These are phyloP conservation scores for Pyracantha coccinea DNA, from an alignment of 331 rosid genomes.

Conservation along the genomic window DNA sequence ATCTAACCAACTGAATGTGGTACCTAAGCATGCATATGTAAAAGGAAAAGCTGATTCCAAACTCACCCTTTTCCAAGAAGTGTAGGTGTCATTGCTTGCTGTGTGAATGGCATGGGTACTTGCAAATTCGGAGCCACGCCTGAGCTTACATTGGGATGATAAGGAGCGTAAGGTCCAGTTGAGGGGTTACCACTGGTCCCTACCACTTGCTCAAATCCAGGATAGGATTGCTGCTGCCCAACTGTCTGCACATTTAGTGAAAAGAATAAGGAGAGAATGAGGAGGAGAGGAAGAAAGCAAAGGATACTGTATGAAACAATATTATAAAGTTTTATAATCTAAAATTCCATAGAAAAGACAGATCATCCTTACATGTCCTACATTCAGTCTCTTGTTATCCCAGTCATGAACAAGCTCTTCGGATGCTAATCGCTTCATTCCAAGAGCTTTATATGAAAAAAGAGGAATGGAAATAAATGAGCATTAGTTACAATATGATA, in stretches of 20 bases:
- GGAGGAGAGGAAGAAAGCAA: not conserved
- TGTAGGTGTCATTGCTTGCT: slow-evolving; percentile 45
- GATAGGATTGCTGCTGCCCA: slow-evolving; percentile 27
- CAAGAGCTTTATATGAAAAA: slow-evolving; percentile 51
- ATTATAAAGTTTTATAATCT: not conserved
- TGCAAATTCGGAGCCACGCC: slow-evolving; percentile 39
- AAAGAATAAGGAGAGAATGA: slow-evolving; percentile 1
- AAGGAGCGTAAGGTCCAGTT: slow-evolving; percentile 35
- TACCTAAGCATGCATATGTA: not conserved
- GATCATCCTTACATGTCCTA: slow-evolving; percentile 62
- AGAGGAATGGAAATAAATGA: not conserved
- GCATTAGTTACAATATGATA: not conserved
- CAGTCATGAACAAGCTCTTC: slow-evolving; percentile 75
- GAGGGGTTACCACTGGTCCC: slow-evolving; percentile 47
- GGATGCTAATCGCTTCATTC: slow-evolving; percentile 87
- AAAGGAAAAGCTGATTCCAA: slow-evolving; percentile 12
- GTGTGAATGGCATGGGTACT: slow-evolving; percentile 43
- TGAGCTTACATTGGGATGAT: slow-evolving; percentile 15
- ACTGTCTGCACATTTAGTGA: slow-evolving; percentile 21
- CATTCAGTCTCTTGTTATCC: slow-evolving; percentile 87
- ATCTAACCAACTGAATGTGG: not conserved
- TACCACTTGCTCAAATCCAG: slow-evolving; percentile 26
- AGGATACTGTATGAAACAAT: not conserved
- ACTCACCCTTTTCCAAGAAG: slow-evolving; percentile 89
- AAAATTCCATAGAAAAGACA: not conserved